A percentile compares a stretch with the other conserved stretches of the same genome.
Evolutionary conservation across 208 protist species (phyloP).

Genomic region (Naegleria gruberi): DNA sequence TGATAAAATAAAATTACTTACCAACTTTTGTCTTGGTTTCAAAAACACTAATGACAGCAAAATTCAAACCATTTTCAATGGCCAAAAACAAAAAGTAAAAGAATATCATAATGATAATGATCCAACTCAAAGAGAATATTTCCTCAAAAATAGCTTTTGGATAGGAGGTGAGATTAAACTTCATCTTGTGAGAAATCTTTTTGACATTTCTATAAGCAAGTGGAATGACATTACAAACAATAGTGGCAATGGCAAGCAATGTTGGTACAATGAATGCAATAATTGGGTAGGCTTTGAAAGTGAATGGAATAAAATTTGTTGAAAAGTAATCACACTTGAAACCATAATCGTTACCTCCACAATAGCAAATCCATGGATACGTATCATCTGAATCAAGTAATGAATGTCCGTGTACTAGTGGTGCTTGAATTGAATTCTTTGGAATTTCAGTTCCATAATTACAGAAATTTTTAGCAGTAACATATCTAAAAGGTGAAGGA

Average conservation of each 20-base stretch:
- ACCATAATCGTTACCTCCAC: not conserved
- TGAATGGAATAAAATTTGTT: not conserved
- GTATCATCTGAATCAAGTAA: not conserved
- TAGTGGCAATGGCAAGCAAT: not conserved
- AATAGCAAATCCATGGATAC: not conserved
- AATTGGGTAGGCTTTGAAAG: not conserved
- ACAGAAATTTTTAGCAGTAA: not conserved
- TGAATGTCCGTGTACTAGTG: not conserved
- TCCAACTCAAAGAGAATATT: not conserved
- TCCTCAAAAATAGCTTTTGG: not conserved
- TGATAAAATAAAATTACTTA: not conserved
- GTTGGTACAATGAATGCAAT: not conserved
- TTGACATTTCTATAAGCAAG: not conserved
- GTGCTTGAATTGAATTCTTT: not conserved
- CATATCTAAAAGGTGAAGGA: not conserved
- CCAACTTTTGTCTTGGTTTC: not conserved
- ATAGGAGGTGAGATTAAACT: not conserved
- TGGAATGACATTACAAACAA: not conserved
- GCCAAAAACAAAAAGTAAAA: not conserved
- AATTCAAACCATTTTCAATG: not conserved
- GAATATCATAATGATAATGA: not conserved
- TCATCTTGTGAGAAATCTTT: not conserved
- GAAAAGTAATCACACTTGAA: not conserved
- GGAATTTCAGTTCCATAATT: not conserved
- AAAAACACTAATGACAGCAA: not conserved